Percentiles rank a stretch among this genome's conserved stretches.
These are phyloP conservation scores for Phytophthora pseudosyringae DNA, from an alignment of 352 stramenopile species.

Conservation along the genomic window DNA sequence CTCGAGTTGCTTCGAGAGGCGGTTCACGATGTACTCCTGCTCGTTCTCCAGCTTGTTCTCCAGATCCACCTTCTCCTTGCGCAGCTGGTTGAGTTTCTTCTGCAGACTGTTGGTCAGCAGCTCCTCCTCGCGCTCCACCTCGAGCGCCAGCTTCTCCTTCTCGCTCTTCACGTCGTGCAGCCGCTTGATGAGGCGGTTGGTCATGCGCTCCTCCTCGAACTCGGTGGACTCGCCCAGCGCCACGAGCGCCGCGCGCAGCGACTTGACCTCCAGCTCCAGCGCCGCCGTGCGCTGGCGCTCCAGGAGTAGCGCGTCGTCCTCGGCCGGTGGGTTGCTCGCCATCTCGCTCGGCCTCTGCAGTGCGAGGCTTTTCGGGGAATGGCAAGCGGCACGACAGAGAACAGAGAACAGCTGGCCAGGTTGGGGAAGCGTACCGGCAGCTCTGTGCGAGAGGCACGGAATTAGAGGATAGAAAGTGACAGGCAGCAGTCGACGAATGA, in stretches of 20 bases:
- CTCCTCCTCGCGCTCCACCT: slow-evolving; percentile 92
- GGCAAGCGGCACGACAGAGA: slow-evolving; percentile 18
- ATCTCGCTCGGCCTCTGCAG: slow-evolving; percentile 20
- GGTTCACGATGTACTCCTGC: slow-evolving; percentile 94
- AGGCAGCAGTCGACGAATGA: background rate
- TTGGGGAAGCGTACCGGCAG: background rate
- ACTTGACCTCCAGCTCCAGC: slow-evolving; percentile 72
- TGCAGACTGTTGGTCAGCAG: slow-evolving; percentile 90
- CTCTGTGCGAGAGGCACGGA: slow-evolving; percentile 1
- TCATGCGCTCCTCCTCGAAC: slow-evolving; percentile 85
- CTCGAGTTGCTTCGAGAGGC: slow-evolving; percentile 87
- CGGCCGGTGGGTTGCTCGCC: slow-evolving; percentile 24
- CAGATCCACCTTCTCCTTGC: slow-evolving; percentile 90
- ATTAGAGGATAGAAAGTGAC: slow-evolving; percentile 3
- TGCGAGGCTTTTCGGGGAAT: slow-evolving; percentile 32
- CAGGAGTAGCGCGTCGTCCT: slow-evolving; percentile 61
- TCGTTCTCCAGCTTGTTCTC: slow-evolving; percentile 93
- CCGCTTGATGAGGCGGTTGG: slow-evolving; percentile 85
- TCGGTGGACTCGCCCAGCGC: slow-evolving; percentile 85
- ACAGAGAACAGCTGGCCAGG: slow-evolving; percentile 23
- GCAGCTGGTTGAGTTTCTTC: slow-evolving; percentile 90
- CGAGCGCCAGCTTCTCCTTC: slow-evolving; percentile 89
- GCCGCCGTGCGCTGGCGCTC: slow-evolving; percentile 79
- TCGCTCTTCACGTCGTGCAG: slow-evolving; percentile 83
- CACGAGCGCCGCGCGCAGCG: slow-evolving; percentile 72